Evolutionary conservation across 257 asterid species (phyloP).

Genomic region (Coffea eugenioides): DNA sequence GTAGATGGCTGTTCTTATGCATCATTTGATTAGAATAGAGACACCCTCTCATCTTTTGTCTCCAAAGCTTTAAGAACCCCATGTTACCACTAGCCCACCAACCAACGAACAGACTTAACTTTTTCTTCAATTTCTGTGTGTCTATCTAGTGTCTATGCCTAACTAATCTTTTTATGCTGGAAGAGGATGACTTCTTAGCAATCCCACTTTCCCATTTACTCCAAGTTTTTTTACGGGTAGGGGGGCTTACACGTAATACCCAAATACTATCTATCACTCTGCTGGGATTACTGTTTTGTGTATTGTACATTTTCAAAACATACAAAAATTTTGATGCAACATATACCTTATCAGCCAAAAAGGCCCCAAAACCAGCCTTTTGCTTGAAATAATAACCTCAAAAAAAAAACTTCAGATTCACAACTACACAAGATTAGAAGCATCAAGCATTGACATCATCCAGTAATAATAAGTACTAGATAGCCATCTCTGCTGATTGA

Average conservation of each 20-base stretch:
- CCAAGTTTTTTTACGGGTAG: background rate
- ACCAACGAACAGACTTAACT: constrained; percentile 18
- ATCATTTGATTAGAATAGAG: constrained; percentile 20
- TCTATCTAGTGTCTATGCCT: constrained; percentile 7
- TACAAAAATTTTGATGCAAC: background rate
- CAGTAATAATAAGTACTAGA: too few species aligned
- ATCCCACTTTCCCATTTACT: background rate
- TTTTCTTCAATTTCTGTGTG: constrained; percentile 27
- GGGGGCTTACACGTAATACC: background rate
- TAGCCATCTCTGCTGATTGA: too few species aligned
- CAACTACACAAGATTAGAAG: too few species aligned
- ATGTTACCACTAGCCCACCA: constrained; percentile 45
- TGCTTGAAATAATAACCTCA: too few species aligned
- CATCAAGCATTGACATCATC: too few species aligned
- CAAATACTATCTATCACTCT: background rate
- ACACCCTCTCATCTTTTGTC: constrained; percentile 37
- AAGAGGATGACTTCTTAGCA: background rate
- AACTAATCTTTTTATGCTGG: background rate
- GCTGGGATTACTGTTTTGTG: background rate
- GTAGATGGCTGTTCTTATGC: background rate
- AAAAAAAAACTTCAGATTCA: too few species aligned
- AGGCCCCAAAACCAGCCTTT: too few species aligned
- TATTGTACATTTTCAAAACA: background rate
- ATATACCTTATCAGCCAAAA: too few species aligned
- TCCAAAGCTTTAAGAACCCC: constrained; percentile 46